phyloP scores from a whole-genome alignment of 768 basidiomycete species.

The Suillus occidentalis region DNA sequence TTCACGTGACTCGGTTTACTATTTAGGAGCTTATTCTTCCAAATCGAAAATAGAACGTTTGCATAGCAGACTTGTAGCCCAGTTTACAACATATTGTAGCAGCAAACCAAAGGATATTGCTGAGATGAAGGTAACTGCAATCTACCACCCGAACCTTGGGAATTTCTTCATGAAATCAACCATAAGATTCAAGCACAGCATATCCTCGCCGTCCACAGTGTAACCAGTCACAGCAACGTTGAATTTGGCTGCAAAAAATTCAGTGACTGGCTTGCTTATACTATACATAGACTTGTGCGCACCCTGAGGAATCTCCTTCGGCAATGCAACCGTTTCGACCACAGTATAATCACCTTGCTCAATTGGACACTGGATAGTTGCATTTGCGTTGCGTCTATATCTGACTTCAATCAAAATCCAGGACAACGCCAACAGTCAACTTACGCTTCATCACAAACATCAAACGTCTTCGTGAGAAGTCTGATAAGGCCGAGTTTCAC shows the following conservation, averaged over 20 bases:
- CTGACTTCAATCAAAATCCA: slow-evolving; percentile 7
- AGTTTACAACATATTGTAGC: background rate
- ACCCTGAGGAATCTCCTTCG: slow-evolving; percentile 90
- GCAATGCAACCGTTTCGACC: slow-evolving; percentile 79
- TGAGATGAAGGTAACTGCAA: background rate
- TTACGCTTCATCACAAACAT: slow-evolving; percentile 93
- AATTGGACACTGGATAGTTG: slow-evolving; percentile 83
- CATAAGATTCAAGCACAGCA: slow-evolving; percentile 79
- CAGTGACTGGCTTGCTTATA: slow-evolving; percentile 3
- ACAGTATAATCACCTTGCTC: slow-evolving; percentile 69
- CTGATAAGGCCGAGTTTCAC: slow-evolving; percentile 96
- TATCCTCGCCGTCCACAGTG: slow-evolving; percentile 67
- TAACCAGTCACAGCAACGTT: slow-evolving; percentile 64
- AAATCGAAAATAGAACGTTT: background rate
- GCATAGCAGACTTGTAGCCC: background rate
- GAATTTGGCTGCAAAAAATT: slow-evolving; percentile 72
- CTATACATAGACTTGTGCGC: slow-evolving; percentile 14
- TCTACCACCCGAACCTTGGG: slow-evolving; percentile 27
- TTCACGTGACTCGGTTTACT: slow-evolving; percentile 5
- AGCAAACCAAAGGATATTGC: background rate
- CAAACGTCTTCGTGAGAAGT: slow-evolving; percentile 79
- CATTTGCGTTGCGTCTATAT: slow-evolving; percentile 69
- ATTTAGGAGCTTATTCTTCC: background rate
- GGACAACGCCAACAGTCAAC: slow-evolving; percentile 32
- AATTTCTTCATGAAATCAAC: slow-evolving; percentile 69